Conservation (phyloP, 2,329 filamentous ascomycete genomes). For the Ceratocystis papillata region DNA sequence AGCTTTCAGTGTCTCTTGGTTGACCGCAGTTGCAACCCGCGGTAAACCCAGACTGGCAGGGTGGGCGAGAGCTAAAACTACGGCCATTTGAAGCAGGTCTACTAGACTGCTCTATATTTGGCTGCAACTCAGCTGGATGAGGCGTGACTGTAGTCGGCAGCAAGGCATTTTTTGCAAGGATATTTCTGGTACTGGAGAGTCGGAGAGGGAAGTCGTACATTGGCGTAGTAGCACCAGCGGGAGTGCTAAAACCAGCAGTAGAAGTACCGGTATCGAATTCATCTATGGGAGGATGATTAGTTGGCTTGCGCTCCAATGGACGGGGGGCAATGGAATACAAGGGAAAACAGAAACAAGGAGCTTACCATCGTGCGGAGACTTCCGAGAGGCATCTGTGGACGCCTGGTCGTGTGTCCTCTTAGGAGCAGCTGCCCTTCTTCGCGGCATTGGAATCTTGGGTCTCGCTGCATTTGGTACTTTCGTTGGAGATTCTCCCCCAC, state of each 20-base stretch:
- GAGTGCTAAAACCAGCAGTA: constrained; percentile 2
- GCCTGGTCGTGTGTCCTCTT: constrained; percentile 1
- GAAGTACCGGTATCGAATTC: constrained; percentile 12
- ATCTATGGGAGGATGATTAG: not conserved
- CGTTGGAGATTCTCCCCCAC: not conserved
- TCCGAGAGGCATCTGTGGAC: constrained; percentile 3
- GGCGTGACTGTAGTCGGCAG: not conserved
- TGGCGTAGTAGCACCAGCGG: constrained; percentile 15
- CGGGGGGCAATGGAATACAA: not conserved
- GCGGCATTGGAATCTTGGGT: constrained; percentile 15
- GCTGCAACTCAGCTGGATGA: not conserved
- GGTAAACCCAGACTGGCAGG: not conserved
- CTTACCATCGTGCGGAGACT: constrained; percentile 14
- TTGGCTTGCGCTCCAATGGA: not conserved
- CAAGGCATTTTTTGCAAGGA: not conserved
- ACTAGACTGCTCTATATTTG: not conserved
- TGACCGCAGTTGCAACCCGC: not conserved
- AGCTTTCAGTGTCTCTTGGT: not conserved
- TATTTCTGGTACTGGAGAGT: not conserved
- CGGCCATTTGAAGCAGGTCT: not conserved
- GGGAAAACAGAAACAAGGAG: not conserved
- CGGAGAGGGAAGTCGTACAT: constrained; percentile 11
- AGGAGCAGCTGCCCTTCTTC: constrained; percentile 11
- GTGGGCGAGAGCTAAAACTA: not conserved
- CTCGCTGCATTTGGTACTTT: not conserved